Evolutionary conservation across 2,329 filamentous ascomycete genomes (phyloP), one percentile per base, ranked within the genome.

Genomic region (Plectosphaerella sp.): DNA sequence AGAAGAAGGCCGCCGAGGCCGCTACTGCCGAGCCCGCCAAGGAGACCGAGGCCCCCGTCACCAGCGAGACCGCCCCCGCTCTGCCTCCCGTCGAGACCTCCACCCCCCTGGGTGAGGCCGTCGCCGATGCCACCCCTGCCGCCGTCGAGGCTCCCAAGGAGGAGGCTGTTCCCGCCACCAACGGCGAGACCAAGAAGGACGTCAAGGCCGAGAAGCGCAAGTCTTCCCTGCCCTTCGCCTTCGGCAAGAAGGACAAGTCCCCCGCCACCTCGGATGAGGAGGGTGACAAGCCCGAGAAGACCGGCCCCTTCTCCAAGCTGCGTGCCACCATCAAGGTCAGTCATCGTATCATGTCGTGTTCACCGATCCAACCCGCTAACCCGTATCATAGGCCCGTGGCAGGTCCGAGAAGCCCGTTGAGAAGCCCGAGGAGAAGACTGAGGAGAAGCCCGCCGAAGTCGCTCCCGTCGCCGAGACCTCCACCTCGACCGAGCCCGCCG

Each of bases 201-300:
- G 68, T 78, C 61, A 91, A 90, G 84, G 70, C 70, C 47, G 79
- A 83, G 72, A 96, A 95, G 88, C 89, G 91, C 71, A 84, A 85
- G 72, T 94, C 89, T 59, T 86, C 92, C 64, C 71, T 83, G 9
- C 79, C 79, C 47, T 95, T 95, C 72, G 84, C 83, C 62, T 86
- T 84, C 64, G 84, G 89, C 63, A 88, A 90, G 81, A 93, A 93
- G 79, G 86, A 88, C 69, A 80, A 81, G 72, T 71, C 71, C 36
- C 54, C 62, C 22, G 67, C 74, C 45, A 63, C 72, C 36, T 79
- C 79, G 1, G 86, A 86, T 58, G 78, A 83, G 61, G 86, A 88
- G 65, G 77, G 81, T 58, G 77, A 82, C 70, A 80, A 80, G 74
- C 61, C 67, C 55, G 75, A 77, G 71, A 77, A 76, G 58, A 74